Percentiles rank a stretch among this genome's conserved stretches.
Conservation (phyloP, 805 yeast species). For the Spathaspora boniae region DNA sequence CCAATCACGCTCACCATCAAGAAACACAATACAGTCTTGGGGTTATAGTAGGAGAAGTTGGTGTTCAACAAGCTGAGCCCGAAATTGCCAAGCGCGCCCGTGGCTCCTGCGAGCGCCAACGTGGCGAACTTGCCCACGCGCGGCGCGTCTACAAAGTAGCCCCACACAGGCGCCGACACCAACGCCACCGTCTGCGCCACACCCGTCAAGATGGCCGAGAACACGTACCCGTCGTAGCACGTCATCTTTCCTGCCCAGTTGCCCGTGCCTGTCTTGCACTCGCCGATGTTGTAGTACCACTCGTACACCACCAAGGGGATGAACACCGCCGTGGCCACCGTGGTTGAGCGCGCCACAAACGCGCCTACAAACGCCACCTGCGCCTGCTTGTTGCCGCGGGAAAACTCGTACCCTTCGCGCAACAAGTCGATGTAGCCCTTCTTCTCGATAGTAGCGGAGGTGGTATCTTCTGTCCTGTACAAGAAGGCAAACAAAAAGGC, state of each 20-base stretch:
- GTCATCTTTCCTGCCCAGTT: constrained; percentile 23
- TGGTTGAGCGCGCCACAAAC: constrained; percentile 60
- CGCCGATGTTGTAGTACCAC: constrained; percentile 49
- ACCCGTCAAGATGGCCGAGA: constrained; percentile 68
- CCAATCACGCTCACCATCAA: constrained; percentile 47
- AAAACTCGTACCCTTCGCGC: constrained; percentile 45
- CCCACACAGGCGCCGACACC: constrained; percentile 63
- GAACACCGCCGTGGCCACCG: constrained; percentile 56
- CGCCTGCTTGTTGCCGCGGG: constrained; percentile 43
- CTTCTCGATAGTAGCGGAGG: too few relatives aligned
- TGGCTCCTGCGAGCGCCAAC: constrained; percentile 33
- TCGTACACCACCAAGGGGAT: constrained; percentile 61
- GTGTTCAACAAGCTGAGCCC: constrained; percentile 19
- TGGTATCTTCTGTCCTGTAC: constrained; percentile 31
- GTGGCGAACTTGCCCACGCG: constrained; percentile 26
- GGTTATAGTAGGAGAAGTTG: constrained; percentile 22
- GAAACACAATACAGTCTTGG: constrained; percentile 33
- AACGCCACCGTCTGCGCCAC: constrained; percentile 57
- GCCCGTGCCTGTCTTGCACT: constrained; percentile 36
- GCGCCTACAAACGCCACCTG: constrained; percentile 59
- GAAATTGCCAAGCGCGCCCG: constrained; percentile 44
- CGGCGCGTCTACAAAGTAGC: constrained; percentile 47
- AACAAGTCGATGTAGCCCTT: constrained; percentile 44
- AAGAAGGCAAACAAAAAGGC: constrained; percentile 38
- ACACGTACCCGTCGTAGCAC: constrained; percentile 62